Base-by-base conservation (phyloP, 352 stramenopile species). In the Aphanomyces stellatus region DNA sequence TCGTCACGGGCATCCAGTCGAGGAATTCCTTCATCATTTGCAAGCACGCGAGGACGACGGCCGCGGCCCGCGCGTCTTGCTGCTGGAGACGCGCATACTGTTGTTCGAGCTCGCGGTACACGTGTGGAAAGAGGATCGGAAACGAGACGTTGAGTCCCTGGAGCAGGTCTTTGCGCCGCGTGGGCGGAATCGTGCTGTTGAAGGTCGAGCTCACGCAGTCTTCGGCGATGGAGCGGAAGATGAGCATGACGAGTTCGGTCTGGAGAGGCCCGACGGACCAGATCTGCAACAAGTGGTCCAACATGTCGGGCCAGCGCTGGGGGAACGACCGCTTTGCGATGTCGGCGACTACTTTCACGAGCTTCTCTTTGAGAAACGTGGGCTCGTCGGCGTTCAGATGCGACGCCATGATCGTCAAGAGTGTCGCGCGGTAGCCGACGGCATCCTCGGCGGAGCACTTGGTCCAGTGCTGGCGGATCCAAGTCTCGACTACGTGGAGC, bases 21-120 rank as follows among this genome's bases (percentile, higher is more conserved):
- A 92, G 66, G 69, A 92, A 92, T 68, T 90, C 84, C 56, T 86
- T 88, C 19, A 92, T 69, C 80, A 90, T 90, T 42, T 82, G 69
- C 43, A 92, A 49, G 30, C 78, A 75, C 0, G 81, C 79, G 28
- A 88, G 74, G 27, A 90, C 81, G 6, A 92, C 62, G 53, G 75
- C 74, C 65, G 82, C 76, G 66, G 79, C 88, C 19, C 49, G 62
- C 40, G 51, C 46, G 13, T 24, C 5, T 0, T 75, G 70, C 0
- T 71, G 61, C 64, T 80, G 79, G 57, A 88, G 87, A 33, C 65
- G 37, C 13, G 75, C 71, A 55, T 88, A 92, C 59, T 90, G 84
- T 53, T 78, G 80, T 71, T 90, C 84, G 31, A 92, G 71, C 57
- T 90, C 81, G 5, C 80, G 77, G 63, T 92, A 92, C 15, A 90